Base-by-base conservation (phyloP, 1,284 basidiomycete species). In the Albatrellus sp. region DNA sequence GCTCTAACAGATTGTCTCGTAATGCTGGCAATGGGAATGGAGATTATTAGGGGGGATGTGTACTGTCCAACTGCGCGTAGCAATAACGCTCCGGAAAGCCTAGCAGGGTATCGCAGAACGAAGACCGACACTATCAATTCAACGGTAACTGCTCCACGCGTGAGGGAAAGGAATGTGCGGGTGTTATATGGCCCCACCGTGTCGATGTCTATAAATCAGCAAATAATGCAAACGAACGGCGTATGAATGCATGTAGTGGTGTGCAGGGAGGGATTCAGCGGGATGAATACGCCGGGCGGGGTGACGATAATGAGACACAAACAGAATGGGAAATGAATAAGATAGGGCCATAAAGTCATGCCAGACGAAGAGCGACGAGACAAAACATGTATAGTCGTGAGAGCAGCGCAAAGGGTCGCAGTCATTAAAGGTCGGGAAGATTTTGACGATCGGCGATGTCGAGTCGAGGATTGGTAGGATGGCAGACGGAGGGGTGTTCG, bases 1-100 rank as follows among this genome's bases (percentile, higher is more conserved):
- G 71, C 73, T 73, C 71, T 75, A 73, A 66, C 68, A 68, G 63
- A 69, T 65, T 74, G 71, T 74, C 72, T 75, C 73, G 72, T 73
- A 57, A 69, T 72, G 68, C 70, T 70, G 69, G 62, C 60, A 61
- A 59, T 67, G 69, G 69, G 66, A 63, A 58, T 42, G 48, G 43
- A 41, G 37, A 38, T 44, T 43, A 47, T 50, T 42, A 50, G 47
- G 46, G 50, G 49, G 47, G 50, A 42, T 50, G 42, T 44, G 39
- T 61, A 65, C 65, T 65, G 68, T 68, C 67, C 66, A 64, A 68
- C 67, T 65, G 65, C 68, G 69, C 55, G 57, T 65, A 69, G 70
- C 69, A 72, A 69, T 69, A 67, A 69, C 63, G 58, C 59, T 16
- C 17, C 30, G 14, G 31, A 31, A 16, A 42, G 14, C 34, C 42